Percentiles rank a stretch among this genome's conserved stretches.
phyloP scores from a whole-genome alignment of 108 stramenopile genomes.

The Aurantiochytrium sp. region DNA sequence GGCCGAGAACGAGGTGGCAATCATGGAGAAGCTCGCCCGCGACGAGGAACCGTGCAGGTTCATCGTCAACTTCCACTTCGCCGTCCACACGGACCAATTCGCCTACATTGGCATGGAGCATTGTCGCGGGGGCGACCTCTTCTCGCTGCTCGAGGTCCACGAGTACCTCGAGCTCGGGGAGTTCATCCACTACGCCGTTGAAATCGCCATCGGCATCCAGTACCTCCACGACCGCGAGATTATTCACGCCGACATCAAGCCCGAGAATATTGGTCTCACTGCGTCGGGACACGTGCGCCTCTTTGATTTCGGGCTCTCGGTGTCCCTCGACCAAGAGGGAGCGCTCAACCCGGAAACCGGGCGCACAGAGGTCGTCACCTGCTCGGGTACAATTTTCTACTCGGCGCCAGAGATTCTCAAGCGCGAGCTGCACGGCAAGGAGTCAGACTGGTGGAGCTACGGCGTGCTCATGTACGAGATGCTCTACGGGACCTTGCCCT shows the following conservation, averaged over 20 bases:
- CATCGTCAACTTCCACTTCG: background rate
- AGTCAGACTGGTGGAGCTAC: background rate
- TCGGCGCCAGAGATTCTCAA: background rate
- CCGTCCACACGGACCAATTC: too few species aligned
- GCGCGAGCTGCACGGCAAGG: background rate
- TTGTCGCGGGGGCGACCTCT: constrained; percentile 83
- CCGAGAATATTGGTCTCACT: constrained; percentile 87
- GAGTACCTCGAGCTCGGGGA: constrained; percentile 81
- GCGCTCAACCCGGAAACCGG: background rate
- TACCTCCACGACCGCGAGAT: constrained; percentile 78
- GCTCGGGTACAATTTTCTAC: background rate
- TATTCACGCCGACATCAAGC: constrained; percentile 84
- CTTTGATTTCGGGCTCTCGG: constrained; percentile 77
- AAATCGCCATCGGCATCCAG: constrained; percentile 76
- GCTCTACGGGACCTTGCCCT: background rate
- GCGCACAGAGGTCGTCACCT: background rate
- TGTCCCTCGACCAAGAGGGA: background rate
- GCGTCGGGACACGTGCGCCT: constrained; percentile 88
- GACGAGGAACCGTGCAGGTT: background rate
- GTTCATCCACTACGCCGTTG: constrained; percentile 77
- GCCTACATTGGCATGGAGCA: constrained; percentile 91
- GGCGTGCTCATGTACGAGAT: background rate
- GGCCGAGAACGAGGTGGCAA: constrained; percentile 12
- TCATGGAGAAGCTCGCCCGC: background rate
- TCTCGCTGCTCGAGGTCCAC: constrained; percentile 63